Percentiles rank a stretch among this genome's conserved stretches.
Evolutionary conservation across 164 flowering plant species (phyloP).

Genomic region (Nymphaea thermarum): DNA sequence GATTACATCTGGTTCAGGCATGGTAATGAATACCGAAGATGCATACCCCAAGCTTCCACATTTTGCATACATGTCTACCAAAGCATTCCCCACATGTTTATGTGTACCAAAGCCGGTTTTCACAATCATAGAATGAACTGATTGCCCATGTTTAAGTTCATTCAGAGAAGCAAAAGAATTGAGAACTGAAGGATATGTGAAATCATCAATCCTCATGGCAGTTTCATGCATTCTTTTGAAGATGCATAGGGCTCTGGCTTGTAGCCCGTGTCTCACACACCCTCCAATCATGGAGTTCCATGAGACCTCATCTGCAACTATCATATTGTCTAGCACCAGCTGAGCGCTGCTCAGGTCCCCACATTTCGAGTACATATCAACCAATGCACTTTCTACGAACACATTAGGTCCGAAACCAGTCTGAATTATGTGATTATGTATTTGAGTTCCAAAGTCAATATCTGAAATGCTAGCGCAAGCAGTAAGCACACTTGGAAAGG

Average conservation of each 20-base stretch:
- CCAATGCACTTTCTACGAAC: slow-evolving; percentile 61
- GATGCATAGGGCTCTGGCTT: slow-evolving; percentile 46
- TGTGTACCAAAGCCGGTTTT: slow-evolving; percentile 55
- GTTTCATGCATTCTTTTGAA: slow-evolving; percentile 46
- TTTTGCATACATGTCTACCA: slow-evolving; percentile 82
- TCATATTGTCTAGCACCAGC: slow-evolving; percentile 34
- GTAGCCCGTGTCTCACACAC: slow-evolving; percentile 48
- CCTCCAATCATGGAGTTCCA: slow-evolving; percentile 85
- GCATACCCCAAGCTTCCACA: slow-evolving; percentile 36
- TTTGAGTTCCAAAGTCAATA: slow-evolving; percentile 45
- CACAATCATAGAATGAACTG: slow-evolving; percentile 49
- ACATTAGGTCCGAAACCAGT: slow-evolving; percentile 52
- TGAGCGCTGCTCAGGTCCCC: slow-evolving; percentile 42
- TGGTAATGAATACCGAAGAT: slow-evolving; percentile 29
- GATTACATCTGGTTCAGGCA: slow-evolving; percentile 56
- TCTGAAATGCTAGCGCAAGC: slow-evolving; percentile 40
- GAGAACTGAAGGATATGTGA: slow-evolving; percentile 62
- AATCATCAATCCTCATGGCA: slow-evolving; percentile 54
- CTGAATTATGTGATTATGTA: slow-evolving; percentile 52
- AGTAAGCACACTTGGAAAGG: slow-evolving; percentile 62
- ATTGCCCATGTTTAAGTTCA: slow-evolving; percentile 27
- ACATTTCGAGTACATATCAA: slow-evolving; percentile 80
- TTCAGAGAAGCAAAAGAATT: slow-evolving; percentile 38
- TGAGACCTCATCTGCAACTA: slow-evolving; percentile 48
- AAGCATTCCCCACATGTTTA: slow-evolving; percentile 57